phyloP scores from a whole-genome alignment of 2,329 filamentous ascomycete species.

The Didymella lethalis region DNA sequence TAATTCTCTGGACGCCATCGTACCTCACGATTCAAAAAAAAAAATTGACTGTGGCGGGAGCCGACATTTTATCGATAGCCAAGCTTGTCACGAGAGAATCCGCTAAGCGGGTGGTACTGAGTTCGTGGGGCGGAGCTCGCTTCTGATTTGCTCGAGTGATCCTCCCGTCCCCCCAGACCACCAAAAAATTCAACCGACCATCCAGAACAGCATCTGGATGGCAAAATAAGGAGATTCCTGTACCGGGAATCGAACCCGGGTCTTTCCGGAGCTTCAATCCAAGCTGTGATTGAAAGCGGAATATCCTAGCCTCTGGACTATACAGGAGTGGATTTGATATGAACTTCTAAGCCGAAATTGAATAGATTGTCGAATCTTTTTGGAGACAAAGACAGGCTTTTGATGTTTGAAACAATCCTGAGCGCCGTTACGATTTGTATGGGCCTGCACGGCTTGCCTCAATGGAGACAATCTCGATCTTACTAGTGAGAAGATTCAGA shows the following conservation, averaged over 20 bases:
- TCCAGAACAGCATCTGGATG: background rate
- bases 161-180: background rate
- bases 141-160: background rate
- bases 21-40: no score
- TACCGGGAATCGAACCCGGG: constrained; percentile 43
- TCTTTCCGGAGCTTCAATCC: constrained; percentile 23
- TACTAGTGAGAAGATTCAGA: no score
- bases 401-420: background rate
- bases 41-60: no score
- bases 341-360: no score
- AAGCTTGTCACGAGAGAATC: no score
- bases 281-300: constrained; percentile 22
- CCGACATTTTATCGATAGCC: no score
- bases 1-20: no score
- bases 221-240: constrained; percentile 29
- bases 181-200: no score
- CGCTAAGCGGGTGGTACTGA: no score
- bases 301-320: constrained; percentile 27
- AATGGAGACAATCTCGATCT: no score
- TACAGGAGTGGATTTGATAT: constrained; percentile 17
- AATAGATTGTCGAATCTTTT: no score
- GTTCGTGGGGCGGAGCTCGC: background rate
- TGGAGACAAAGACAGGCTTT: background rate
- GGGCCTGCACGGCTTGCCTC: no score
- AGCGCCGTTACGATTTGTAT: background rate